Evolutionary conservation across 2,329 filamentous ascomycete genomes (phyloP), one percentile per base, ranked within the genome.

Genomic region (Botrytis hyacinthi): DNA sequence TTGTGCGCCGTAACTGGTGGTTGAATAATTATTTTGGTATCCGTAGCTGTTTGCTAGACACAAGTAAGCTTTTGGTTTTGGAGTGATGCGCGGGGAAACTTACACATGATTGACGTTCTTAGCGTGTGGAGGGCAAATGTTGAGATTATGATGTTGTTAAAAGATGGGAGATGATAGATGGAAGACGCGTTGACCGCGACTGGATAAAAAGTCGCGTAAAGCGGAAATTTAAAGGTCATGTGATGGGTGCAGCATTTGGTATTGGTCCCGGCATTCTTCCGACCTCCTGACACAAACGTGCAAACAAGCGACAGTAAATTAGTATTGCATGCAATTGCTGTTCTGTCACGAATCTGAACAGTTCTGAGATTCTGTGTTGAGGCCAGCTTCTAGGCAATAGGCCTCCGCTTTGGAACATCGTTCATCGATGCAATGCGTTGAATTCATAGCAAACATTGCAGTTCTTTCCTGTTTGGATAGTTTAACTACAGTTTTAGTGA

Each of bases 1-100:
- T 78, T 86, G 84, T 74, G 83, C 86, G 77, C 87, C 87, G 69
- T 81, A 81, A 18, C 77, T 80, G n/a, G 77, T 77, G 16, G 70
- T 72, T 42, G 70, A 66, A 48, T 73, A 61, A 65, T 80, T 79
- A 61, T 78, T 78, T 63, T 74, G 73, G 42, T 80, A 80, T 72
- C 79, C 79, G 73, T 80, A 81, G 51, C 78, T 78, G 48, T 57
- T 68, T 26, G 66, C 66, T 68, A 26, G 4, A 29, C 3, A 3
- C 9, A 7, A 18, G 9, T 68, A 9, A 68, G 66, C 42, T 29
- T 42, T 22, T 0, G 10, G 7, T 32, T 35, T 29, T 1, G n/a
- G 18, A 42, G 1, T 29, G 35, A 12, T 29, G 18, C 18, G 35
- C 35, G 9, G 16, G 5, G n/a, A 57, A 4, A 14, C 66, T 57